Evolutionary conservation across 306 rosid species (phyloP), one percentile per base, ranked within the genome.

Genomic region (Rubus parviflorus): DNA sequence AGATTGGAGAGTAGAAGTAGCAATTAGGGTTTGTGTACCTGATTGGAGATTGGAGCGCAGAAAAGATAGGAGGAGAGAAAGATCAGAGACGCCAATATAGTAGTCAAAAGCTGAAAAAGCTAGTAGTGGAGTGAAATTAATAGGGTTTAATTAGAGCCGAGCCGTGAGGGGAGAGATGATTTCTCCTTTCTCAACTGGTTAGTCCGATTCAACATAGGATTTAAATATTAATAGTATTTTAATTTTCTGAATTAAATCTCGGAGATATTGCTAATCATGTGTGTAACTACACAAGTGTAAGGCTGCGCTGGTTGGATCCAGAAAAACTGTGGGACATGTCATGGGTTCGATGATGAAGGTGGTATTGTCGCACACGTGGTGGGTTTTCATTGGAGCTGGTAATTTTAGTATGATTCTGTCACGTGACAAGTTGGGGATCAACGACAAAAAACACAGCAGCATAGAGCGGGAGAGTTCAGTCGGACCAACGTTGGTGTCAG

Each of bases 281-380:
- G 41, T 6, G 57, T 4, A 14, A 49, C 19, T 70, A 30, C 2
- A 52, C 64, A 37, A 72, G 75, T 52, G 75, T 38, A 53, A 40
- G 16, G 76, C 76, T 41, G 65, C 69, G 79, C 81, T 65, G 8
- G 65, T 70, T 64, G 82, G 82, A 82, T 82, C 72, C 61, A 54
- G 58, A 45, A 77, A 30, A 72, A 77, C 85, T 1, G 72, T 49
- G 85, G 82, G 82, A 47, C 35, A 6, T 35, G 68, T 62, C 68
- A 62, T 41, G 68, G 30, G 68, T 42, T 5, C 57, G 0, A n/a
- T 42, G 76, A 23, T 8, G 60, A 42, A 17, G 42, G 42, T 42
- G 0, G 75, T 63, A 41, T 58, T 75, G 66, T 70, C 19, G 25
- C 70, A 25, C 20, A 75, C 71, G 74, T 63, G 80, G 9, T 3